A percentile compares a stretch with the other conserved stretches of the same genome.
phyloP scores from a whole-genome alignment of 1,139 yeast genomes.

The Yamadazyma atmosphaerica region DNA sequence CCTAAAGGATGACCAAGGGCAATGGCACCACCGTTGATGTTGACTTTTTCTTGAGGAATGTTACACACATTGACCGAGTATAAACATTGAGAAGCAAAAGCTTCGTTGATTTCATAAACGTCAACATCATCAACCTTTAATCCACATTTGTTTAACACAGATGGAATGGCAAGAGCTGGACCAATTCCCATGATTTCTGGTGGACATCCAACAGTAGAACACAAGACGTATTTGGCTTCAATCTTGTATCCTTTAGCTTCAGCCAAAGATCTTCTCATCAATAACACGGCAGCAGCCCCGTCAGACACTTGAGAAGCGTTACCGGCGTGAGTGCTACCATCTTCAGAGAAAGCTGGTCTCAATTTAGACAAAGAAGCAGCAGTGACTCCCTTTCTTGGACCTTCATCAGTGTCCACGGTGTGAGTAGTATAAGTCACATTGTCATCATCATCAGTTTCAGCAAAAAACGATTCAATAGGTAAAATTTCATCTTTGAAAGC shows the following conservation, averaged over 20 bases:
- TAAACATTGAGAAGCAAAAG: constrained; percentile 92
- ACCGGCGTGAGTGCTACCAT: constrained; percentile 91
- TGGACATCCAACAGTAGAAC: constrained; percentile 85
- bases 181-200: constrained; percentile 98
- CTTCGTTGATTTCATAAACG: constrained; percentile 89
- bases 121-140: constrained; percentile 65
- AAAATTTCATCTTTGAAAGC: constrained; percentile 82
- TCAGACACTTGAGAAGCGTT: constrained; percentile 94
- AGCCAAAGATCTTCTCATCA: constrained; percentile 88
- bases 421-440: constrained; percentile 41
- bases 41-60: constrained; percentile 71
- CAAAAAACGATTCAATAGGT: constrained; percentile 62
- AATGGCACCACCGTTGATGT: constrained; percentile 94
- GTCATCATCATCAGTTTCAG: constrained; percentile 52
- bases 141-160: constrained; percentile 65
- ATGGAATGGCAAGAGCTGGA: constrained; percentile 92
- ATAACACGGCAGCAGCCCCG: constrained; percentile 89
- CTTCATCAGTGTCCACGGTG: constrained; percentile 76
- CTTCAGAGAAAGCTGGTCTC: constrained; percentile 82
- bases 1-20: constrained; percentile 97
- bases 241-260: constrained; percentile 65
- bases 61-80: constrained; percentile 68
- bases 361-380: constrained; percentile 70
- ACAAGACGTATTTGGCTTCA: constrained; percentile 74
- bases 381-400: constrained; percentile 87